Percentiles rank a stretch among this genome's conserved stretches.
Conservation (phyloP, 306 rosid genomes). For the Trifolium fragiferum region DNA sequence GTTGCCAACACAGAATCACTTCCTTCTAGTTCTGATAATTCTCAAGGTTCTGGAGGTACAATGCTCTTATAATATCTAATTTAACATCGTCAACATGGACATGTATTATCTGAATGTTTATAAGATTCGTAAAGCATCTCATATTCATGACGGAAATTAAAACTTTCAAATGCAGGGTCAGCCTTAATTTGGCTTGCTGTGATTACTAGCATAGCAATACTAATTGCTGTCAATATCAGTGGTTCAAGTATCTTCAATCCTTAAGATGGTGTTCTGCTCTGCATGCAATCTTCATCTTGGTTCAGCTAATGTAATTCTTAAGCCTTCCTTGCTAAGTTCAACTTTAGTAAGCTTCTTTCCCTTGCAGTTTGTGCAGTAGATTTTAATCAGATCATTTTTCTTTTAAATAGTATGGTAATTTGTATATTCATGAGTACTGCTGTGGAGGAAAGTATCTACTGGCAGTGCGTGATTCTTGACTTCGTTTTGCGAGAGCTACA, state of each 20-base stretch:
- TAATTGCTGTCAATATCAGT: slow-evolving; percentile 76
- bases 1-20: slow-evolving; percentile 47
- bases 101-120: slow-evolving; percentile 26
- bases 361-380: slow-evolving; percentile 42
- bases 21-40: slow-evolving; percentile 49
- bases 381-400: slow-evolving; percentile 14
- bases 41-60: slow-evolving; percentile 69
- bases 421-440: slow-evolving; percentile 45
- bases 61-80: slow-evolving; percentile 2
- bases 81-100: slow-evolving; percentile 1
- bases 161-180: slow-evolving; percentile 64
- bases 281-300: slow-evolving; percentile 42
- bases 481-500: slow-evolving; percentile 39
- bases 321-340: slow-evolving; percentile 19
- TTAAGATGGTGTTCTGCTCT: slow-evolving; percentile 45
- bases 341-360: slow-evolving; percentile 8
- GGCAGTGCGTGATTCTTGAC: slow-evolving; percentile 48
- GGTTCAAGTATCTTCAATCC: slow-evolving; percentile 94
- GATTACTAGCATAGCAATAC: slow-evolving; percentile 66
- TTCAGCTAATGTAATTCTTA: slow-evolving; percentile 50
- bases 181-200: slow-evolving; percentile 87
- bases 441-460: slow-evolving; percentile 45
- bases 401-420: slow-evolving; percentile 8
- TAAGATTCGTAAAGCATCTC: neutral
- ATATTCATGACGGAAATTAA: slow-evolving; percentile 32